Percentiles rank a stretch among this genome's conserved stretches.
phyloP scores from a whole-genome alignment of 352 stramenopile species.

The Hyaloperonospora brassicae region DNA sequence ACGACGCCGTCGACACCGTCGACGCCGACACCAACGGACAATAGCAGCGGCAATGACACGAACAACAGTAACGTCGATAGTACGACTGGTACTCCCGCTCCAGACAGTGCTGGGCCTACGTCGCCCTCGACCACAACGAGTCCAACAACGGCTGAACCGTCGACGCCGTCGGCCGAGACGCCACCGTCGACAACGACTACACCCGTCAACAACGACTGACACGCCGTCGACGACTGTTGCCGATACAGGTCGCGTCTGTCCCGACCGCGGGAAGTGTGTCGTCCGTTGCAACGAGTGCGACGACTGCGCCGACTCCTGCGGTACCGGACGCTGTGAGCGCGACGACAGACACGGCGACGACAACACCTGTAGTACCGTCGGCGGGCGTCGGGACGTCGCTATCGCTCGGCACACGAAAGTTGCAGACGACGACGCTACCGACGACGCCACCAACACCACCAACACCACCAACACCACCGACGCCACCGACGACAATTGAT shows the following conservation, averaged over 20 bases:
- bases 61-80: conserved; percentile 8
- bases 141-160: conserved; percentile 8
- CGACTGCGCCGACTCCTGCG: neutral
- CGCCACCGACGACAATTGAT: neutral
- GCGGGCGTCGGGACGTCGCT: neutral
- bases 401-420: too few relatives aligned
- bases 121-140: conserved; percentile 11
- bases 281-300: conserved; percentile 2
- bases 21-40: neutral
- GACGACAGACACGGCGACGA: neutral
- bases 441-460: neutral
- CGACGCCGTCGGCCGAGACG: conserved; percentile 2
- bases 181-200: neutral
- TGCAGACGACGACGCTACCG: neutral
- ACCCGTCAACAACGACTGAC: conserved; percentile 6
- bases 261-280: conserved; percentile 7
- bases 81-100: conserved; percentile 11
- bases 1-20: neutral
- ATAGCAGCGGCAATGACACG: conserved; percentile 13
- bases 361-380: neutral
- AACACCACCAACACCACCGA: neutral
- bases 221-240: conserved; percentile 16
- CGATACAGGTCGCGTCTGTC: conserved; percentile 4
- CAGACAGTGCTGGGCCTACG: conserved; percentile 4
- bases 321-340: neutral